Percentiles rank a stretch among this genome's conserved stretches.
phyloP scores from a whole-genome alignment of 805 yeast species.

The Pichia thaimueangensis region DNA sequence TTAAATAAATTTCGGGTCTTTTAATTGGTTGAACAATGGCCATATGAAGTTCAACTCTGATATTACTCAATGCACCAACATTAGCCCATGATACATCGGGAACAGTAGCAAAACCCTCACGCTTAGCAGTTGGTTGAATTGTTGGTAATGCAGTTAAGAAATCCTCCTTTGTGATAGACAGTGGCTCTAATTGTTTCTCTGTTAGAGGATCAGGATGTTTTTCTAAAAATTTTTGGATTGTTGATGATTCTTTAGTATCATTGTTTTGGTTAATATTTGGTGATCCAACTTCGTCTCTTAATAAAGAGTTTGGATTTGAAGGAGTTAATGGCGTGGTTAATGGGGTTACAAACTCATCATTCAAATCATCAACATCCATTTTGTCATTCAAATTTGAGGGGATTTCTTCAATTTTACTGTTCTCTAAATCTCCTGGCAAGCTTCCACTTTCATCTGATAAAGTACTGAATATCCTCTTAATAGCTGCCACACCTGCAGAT shows the following conservation, averaged over 20 bases:
- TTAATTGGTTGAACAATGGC: conserved; percentile 96
- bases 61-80: conserved; percentile 80
- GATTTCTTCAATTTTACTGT: not conserved
- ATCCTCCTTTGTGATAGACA: conserved; percentile 73
- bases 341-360: conserved; percentile 8
- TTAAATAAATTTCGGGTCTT: conserved; percentile 80
- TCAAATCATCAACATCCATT: conserved; percentile 5
- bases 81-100: conserved; percentile 96
- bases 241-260: conserved; percentile 32
- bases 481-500: conserved; percentile 92
- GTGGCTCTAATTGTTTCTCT: conserved; percentile 64
- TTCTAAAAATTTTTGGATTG: conserved; percentile 64
- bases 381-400: conserved; percentile 8
- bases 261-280: not conserved
- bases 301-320: conserved; percentile 3
- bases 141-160: conserved; percentile 82
- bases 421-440: conserved; percentile 26
- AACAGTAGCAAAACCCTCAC: conserved; percentile 98
- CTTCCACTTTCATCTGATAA: conserved; percentile 32
- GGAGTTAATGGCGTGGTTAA: conserved; percentile 7
- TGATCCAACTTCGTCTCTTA: not conserved
- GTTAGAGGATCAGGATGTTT: conserved; percentile 78
- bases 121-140: conserved; percentile 93
- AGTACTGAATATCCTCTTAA: conserved; percentile 78
- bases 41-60: conserved; percentile 89